Base-by-base conservation (phyloP, 352 stramenopile genomes). In the Aphanomyces astaci region DNA sequence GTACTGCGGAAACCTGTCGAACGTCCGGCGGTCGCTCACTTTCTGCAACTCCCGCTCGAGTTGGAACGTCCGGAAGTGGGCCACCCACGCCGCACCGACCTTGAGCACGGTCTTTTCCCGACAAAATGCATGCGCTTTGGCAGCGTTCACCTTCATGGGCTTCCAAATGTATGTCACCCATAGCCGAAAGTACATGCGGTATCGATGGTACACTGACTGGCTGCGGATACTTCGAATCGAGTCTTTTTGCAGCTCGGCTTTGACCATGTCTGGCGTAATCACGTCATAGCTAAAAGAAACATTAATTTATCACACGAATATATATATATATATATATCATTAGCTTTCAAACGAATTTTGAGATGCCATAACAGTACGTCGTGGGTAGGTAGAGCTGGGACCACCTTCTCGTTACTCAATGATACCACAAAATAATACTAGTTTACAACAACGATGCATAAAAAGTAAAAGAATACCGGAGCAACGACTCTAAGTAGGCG, bases 221-320 rank as follows among this genome's bases (percentile, higher is more conserved):
- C 66, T 51, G 10, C 81, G 79, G 40, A 89, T 78, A 27, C 72
- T 52, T 3, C 84, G 82, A 57, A 90, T 88, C 63, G 88, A 89
- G 24, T 87, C 84, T 66, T 88, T 89, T 46, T 89, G 72, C 49
- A 90, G 86, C 70, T 92, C 82, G 32, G 88, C 79, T 62, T 90
- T 80, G 30, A 90, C 76, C 82, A 92, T 90, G 63, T 90, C 84
- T 33, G 73, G 60, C 19, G 82, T 89, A 59, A 92, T 81, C 15
- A 90, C 71, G 13, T 87, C 78, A 39, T 90, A 92, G 11, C 84
- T 65, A 53, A 3, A 11, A 43, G 2, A 7, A 25, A n/a, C n/a
- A n/a, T n/a, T n/a, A n/a, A n/a, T n/a, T n/a, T n/a, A n/a, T n/a
- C n/a, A n/a, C n/a, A n/a, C n/a, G n/a, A n/a, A n/a, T n/a, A n/a